Conservation (phyloP, 2,329 filamentous ascomycete genomes). For the Exophiala aquamarina region DNA sequence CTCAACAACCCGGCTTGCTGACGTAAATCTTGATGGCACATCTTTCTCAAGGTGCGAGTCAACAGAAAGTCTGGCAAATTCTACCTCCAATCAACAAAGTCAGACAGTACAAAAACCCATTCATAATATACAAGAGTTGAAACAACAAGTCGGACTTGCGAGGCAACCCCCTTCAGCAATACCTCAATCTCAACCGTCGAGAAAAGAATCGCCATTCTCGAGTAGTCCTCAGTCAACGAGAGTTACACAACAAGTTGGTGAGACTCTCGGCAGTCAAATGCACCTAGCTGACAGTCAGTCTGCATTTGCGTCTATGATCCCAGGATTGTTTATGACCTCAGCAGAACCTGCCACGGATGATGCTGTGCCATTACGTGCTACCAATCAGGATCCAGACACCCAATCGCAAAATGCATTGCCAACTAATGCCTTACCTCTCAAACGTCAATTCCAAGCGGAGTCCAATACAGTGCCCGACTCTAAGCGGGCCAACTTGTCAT, state of each 20-base stretch:
- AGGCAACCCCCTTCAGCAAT: too few species aligned
- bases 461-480: too few species aligned
- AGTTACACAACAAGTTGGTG: too few species aligned
- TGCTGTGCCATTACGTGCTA: too few species aligned
- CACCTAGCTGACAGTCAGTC: slow-evolving; percentile 25
- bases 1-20: neutral
- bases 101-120: too few species aligned
- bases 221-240: too few species aligned
- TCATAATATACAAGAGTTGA: too few species aligned
- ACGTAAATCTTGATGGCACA: neutral
- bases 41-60: neutral
- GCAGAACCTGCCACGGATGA: slow-evolving; percentile 14
- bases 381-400: neutral
- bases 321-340: slow-evolving; percentile 53
- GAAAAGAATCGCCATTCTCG: too few species aligned
- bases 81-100: too few species aligned
- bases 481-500: too few species aligned
- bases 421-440: neutral
- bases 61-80: neutral
- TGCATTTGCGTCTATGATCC: slow-evolving; percentile 44
- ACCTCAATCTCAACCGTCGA: too few species aligned
- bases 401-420: neutral
- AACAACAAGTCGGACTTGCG: too few species aligned
- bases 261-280: neutral
- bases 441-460: neutral